These are phyloP conservation scores for Mucor ambiguus DNA, from an alignment of 371 early-diverging fungal species.

Conservation along the genomic window DNA sequence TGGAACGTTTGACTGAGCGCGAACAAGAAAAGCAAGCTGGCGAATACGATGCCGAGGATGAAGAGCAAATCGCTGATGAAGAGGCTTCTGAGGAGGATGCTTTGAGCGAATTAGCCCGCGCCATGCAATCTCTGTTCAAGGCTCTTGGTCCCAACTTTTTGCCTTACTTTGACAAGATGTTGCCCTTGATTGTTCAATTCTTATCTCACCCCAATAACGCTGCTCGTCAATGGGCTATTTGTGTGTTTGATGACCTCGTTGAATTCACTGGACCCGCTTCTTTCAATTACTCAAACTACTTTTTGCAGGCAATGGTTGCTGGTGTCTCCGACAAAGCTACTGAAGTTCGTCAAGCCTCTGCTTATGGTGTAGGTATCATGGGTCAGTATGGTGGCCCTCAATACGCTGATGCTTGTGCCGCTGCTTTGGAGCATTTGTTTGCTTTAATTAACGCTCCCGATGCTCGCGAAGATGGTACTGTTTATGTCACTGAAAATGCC, in stretches of 20 bases:
- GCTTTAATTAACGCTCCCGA: slow-evolving; percentile 66
- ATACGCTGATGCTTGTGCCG: slow-evolving; percentile 69
- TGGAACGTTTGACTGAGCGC: slow-evolving; percentile 70
- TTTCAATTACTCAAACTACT: slow-evolving; percentile 70
- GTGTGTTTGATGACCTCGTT: slow-evolving; percentile 88
- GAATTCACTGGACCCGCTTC: slow-evolving; percentile 87
- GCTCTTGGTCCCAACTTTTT: slow-evolving; percentile 72
- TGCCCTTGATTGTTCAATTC: slow-evolving; percentile 69
- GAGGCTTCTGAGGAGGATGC: slow-evolving; percentile 84
- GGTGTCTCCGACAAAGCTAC: slow-evolving; percentile 64
- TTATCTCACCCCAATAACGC: slow-evolving; percentile 65
- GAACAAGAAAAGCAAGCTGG: slow-evolving; percentile 71
- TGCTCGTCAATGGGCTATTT: slow-evolving; percentile 89
- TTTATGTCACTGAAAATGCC: slow-evolving; percentile 89
- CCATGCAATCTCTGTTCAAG: slow-evolving; percentile 76
- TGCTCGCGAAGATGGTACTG: slow-evolving; percentile 70
- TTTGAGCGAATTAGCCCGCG: slow-evolving; percentile 74
- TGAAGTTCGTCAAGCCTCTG: slow-evolving; percentile 90
- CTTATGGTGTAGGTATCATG: slow-evolving; percentile 90
- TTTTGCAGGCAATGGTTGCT: slow-evolving; percentile 68
- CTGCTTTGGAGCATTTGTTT: slow-evolving; percentile 67
- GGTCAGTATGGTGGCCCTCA: slow-evolving; percentile 84
- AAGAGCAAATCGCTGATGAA: slow-evolving; percentile 78
- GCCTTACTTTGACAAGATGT: slow-evolving; percentile 76
- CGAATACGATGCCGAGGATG: slow-evolving; percentile 91